Percentiles rank a stretch among this genome's conserved stretches.
Evolutionary conservation across 768 basidiomycete species (phyloP).

Genomic region (Amanita rimosa): DNA sequence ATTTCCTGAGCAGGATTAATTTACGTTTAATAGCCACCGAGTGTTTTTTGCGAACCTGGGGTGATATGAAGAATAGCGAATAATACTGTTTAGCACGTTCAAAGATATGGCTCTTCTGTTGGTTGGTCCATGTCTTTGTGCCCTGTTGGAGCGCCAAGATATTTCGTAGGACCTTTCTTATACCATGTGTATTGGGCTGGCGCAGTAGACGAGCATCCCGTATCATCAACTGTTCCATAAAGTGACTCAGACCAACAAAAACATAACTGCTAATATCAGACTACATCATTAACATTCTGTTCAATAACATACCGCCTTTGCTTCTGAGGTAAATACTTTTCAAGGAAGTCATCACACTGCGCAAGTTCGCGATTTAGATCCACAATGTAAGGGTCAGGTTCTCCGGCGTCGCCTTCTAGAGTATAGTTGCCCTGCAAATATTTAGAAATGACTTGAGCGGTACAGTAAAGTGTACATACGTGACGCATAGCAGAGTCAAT

Average conservation of each 20-base stretch:
- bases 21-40: not conserved
- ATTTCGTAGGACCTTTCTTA: slow-evolving; percentile 81
- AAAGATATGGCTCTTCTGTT: slow-evolving; percentile 49
- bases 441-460: slow-evolving; percentile 9
- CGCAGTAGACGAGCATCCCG: slow-evolving; percentile 61
- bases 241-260: slow-evolving; percentile 73
- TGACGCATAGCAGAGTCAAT: slow-evolving; percentile 70
- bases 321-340: slow-evolving; percentile 44
- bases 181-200: slow-evolving; percentile 59
- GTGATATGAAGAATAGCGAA: slow-evolving; percentile 60
- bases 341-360: slow-evolving; percentile 61
- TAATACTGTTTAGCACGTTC: slow-evolving; percentile 74
- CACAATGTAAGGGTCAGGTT: slow-evolving; percentile 82
- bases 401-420: slow-evolving; percentile 73
- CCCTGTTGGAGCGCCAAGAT: slow-evolving; percentile 89
- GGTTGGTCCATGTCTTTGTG: slow-evolving; percentile 61
- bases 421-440: slow-evolving; percentile 67
- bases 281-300: not conserved
- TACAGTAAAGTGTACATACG: slow-evolving; percentile 25
- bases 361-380: slow-evolving; percentile 78
- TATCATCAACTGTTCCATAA: slow-evolving; percentile 81
- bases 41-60: slow-evolving; percentile 42
- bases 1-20: slow-evolving; percentile 41
- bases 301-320: slow-evolving; percentile 51
- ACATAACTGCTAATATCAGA: slow-evolving; percentile 47